Evolutionary conservation across 495 filamentous ascomycete species (phyloP), one percentile per base, ranked within the genome.

Genomic region (Xylaria cubensis): DNA sequence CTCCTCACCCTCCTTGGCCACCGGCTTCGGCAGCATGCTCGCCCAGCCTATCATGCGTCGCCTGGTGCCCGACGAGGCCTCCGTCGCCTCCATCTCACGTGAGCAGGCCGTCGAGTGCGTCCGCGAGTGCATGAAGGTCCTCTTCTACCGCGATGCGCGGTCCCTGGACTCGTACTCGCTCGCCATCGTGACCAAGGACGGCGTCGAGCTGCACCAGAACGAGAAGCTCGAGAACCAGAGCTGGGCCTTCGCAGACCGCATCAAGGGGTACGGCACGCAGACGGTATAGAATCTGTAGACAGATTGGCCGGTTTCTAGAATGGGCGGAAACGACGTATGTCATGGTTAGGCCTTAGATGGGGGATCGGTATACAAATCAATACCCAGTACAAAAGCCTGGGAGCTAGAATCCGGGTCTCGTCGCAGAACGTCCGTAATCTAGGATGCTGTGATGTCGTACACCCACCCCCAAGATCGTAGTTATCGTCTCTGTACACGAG

Each of bases 111-210:
- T 97, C 62, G 85, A 89, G 34, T 87, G 93, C 17, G 83, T 98
- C 70, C 91, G 91, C 84, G 92, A 97, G 82, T 97, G 93, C 80
- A 94, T 99, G 92, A 98, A 98, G 87, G 95, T 98, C 70, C 87
- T 99, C 69, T 99, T 94, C 86, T 99, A 99, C 85, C 88, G 96
- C 73, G 96, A 99, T 85, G 96, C 96, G 9, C 90, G 96, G 77
- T 96, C 93, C 85, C 81, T 94, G 80, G 94, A 98, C 82, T 87
- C 90, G 80, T 99, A 97, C 82, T 93, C 92, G 66, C 91, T 99
- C 80, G 95, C 95, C 17, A 87, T 97, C 36, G 87, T 99, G 64
- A 95, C 94, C 55, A 90, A 92, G 81, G 92, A 93, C 36, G 92
- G 92, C 39, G 90, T 98, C 75, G 93, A 97, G 74, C 76, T 97